A percentile compares a stretch with the other conserved stretches of the same genome.
Evolutionary conservation across 2,329 filamentous ascomycete genomes (phyloP).

Genomic region (Mycosphaerella arachidis): DNA sequence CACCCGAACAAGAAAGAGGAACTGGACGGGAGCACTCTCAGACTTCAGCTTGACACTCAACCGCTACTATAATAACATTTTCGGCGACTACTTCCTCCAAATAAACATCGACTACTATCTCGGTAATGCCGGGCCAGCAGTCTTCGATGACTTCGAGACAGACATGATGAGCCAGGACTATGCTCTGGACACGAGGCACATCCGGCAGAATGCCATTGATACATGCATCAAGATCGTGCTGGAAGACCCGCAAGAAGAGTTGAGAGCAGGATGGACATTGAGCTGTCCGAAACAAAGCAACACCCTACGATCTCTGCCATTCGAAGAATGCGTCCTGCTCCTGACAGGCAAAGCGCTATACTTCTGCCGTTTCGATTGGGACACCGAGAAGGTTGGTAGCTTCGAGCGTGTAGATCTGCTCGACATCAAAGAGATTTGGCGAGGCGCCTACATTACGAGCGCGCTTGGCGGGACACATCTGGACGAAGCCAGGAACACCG

Average conservation of each 20-base stretch:
- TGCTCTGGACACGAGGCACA: conserved; percentile 76
- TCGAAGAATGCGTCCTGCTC: conserved; percentile 84
- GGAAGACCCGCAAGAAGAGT: conserved; percentile 71
- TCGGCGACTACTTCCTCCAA: conserved; percentile 96
- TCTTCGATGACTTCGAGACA: conserved; percentile 91
- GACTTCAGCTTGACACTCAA: conserved; percentile 87
- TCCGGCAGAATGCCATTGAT: conserved; percentile 85
- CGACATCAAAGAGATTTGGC: conserved; percentile 67
- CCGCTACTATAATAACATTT: conserved; percentile 76
- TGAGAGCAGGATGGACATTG: conserved; percentile 85
- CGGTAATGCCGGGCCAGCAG: conserved; percentile 75
- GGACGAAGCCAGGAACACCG: conserved; percentile 76
- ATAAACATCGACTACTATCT: conserved; percentile 94
- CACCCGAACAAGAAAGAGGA: conserved; percentile 82
- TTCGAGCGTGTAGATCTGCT: conserved; percentile 81
- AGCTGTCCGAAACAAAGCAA: conserved; percentile 70
- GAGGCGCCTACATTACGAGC: conserved; percentile 86
- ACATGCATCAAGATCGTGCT: conserved; percentile 82
- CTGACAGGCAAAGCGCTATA: conserved; percentile 83
- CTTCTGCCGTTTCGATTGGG: conserved; percentile 89
- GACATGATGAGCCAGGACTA: conserved; percentile 92
- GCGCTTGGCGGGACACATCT: conserved; percentile 73
- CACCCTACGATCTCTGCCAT: conserved; percentile 61
- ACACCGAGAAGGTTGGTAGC: conserved; percentile 85
- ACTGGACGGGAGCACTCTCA: conserved; percentile 85